Base-by-base conservation (phyloP, 1,284 basidiomycete species). In the Cryptococcus sp. region DNA sequence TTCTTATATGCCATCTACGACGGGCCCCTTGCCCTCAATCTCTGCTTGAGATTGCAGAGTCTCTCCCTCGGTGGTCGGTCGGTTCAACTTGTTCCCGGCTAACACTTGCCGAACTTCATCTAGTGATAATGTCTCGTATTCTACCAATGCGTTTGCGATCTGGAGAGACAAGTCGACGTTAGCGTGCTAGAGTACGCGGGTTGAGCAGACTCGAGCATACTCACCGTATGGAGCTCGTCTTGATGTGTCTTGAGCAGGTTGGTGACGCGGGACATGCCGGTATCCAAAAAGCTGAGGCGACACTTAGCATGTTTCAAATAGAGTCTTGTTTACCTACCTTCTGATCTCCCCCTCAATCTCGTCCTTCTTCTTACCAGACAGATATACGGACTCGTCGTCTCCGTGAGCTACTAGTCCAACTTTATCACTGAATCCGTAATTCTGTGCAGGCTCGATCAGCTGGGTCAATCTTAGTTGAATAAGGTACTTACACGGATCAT, bases 51-150 rank as follows among this genome's bases (percentile, higher is more conserved):
- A 61, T 35, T 59, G 40, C 44, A 77, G 59, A 22, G 58, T 64
- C 50, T 70, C 67, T 7, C 75, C 75, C 22, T 61, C 56, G 10
- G 57, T 62, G 5, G 57, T 54, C 7, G 62, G 59, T 48, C 74
- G 59, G 48, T 75, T 60, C 73, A 94, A 88, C 59, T 83, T 81
- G 76, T 92, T 87, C 40, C 91, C 91, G 58, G 83, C 85, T 72
- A 94, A 85, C n/a, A 93, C 88, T 78, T 85, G 87, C 72, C 83
- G 81, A 20, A 96, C 93, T 78, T 97, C 92, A 20, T 90, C 87
- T 44, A 85, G 82, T 65, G 87, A 87, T 61, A 97, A 81, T n/a
- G 93, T 96, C 82, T 97, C 93, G 78, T 95, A 88, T 75, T 95
- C 91, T 19, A 96, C 86, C 59, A 97, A 81, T 5, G 94, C 93